Base-by-base conservation (phyloP, 2,329 filamentous ascomycete species). In the Trichocomaceae sp. region DNA sequence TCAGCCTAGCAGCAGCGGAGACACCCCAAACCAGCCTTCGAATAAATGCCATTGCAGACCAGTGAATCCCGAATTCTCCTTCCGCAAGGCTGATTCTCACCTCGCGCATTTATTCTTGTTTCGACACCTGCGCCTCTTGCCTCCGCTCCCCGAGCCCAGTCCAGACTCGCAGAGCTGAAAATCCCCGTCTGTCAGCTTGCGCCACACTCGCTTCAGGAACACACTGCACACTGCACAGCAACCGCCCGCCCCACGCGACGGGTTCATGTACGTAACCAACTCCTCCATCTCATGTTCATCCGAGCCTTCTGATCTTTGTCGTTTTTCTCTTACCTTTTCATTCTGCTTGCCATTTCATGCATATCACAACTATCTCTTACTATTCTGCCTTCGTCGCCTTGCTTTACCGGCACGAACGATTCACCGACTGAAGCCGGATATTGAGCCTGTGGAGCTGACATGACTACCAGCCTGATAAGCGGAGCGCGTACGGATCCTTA, bases 131-230 rank as follows among this genome's bases (percentile, higher is more conserved):
- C 48, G 49, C 52, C 56, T 56, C 56, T 37, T 26, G 37, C 52
- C 35, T 57, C 56, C 52, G 29, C 48, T 45, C 48, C 31, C 46
- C 31, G 12, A 31, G 35, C 47, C 41, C 44, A 31, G 35, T 41
- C 41, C 44, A 47, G 50, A 15, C 50, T 47, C 50, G 59, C 58
- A 61, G 67, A 69, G 68, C 69, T 71, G 69, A 72, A 29, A 68
- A 63, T 65, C 63, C 63, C 48, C 49, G 54, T 44, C 50, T 44
- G 48, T 72, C 70, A 73, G 70, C 71, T 74, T 74, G 71, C 71
- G 71, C 71, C 71, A 74, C 71, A 73, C 69, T 72, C 63, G 63
- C 62, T 66, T 63, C 62, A 66, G 66, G 67, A 69, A 62, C 67
- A 66, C n/a, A n/a, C n/a, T n/a, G n/a, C n/a, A n/a, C n/a, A n/a